Conservation (phyloP, 1,139 yeast species). For the Waltiozyma sp. region DNA sequence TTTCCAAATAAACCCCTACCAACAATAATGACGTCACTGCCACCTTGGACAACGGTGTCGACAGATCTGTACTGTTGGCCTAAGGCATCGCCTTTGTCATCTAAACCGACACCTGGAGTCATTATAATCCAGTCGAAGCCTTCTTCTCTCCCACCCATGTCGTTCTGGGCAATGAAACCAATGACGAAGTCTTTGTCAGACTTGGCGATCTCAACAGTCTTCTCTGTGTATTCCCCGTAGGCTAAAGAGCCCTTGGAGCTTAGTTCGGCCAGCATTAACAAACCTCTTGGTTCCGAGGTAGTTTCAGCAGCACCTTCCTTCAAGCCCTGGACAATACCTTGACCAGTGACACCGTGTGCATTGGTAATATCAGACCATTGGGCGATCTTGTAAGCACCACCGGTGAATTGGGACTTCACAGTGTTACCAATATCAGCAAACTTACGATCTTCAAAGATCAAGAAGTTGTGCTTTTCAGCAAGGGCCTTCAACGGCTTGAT, state of each 20-base stretch:
- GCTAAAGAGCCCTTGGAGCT: constrained; percentile 92
- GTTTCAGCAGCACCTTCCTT: constrained; percentile 72
- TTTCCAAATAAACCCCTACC: constrained; percentile 97
- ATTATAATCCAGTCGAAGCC: constrained; percentile 90
- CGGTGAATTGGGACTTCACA: constrained; percentile 83
- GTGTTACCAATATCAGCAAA: constrained; percentile 99
- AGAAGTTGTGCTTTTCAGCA: constrained; percentile 66
- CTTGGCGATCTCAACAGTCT: constrained; percentile 86
- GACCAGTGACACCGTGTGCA: constrained; percentile 96
- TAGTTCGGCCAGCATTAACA: constrained; percentile 90
- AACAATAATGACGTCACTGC: constrained; percentile 89
- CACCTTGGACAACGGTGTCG: constrained; percentile 66
- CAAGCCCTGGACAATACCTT: constrained; percentile 83
- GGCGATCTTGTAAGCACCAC: constrained; percentile 84
- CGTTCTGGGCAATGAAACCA: constrained; percentile 91
- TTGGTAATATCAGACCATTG: constrained; percentile 95
- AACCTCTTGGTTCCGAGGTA: constrained; percentile 65
- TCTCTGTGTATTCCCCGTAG: constrained; percentile 75
- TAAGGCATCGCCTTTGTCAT: constrained; percentile 90
- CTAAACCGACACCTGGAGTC: constrained; percentile 98
- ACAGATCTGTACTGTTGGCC: constrained; percentile 98
- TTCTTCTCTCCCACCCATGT: constrained; percentile 73
- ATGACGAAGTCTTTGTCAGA: constrained; percentile 80
- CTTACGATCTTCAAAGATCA: constrained; percentile 92
- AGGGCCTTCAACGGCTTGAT: constrained; percentile 60